phyloP scores from a whole-genome alignment of 83 land plant genomes.

The Picea mariana region DNA sequence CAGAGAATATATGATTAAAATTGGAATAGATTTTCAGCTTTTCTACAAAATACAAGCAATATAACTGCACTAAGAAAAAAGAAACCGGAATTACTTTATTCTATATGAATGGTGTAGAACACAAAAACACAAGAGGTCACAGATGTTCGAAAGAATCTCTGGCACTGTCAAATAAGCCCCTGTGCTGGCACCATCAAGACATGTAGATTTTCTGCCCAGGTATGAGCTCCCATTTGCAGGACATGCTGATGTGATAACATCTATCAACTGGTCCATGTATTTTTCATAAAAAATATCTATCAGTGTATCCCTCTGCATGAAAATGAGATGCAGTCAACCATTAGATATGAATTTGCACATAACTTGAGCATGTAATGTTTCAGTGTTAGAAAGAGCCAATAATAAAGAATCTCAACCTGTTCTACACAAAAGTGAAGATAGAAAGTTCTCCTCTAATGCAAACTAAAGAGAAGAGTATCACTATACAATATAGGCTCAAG shows the following conservation, averaged over 20 bases:
- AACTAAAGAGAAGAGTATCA: not conserved
- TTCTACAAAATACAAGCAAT: not conserved
- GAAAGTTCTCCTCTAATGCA: too few species aligned
- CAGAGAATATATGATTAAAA: not conserved
- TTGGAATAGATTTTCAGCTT: not conserved
- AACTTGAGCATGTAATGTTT: not conserved
- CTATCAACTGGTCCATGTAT: conserved; percentile 81
- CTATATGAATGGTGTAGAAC: conserved; percentile 85
- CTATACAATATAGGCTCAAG: not conserved
- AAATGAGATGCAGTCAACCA: conserved; percentile 12
- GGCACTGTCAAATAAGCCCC: conserved; percentile 34
- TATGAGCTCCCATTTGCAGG: conserved; percentile 33
- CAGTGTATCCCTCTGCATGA: conserved; percentile 66
- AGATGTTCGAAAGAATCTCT: conserved; percentile 80
- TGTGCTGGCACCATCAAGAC: conserved; percentile 25
- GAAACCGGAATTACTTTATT: conserved; percentile 63
- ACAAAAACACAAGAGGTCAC: conserved; percentile 93
- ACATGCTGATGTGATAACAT: conserved; percentile 64
- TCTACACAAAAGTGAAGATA: not conserved
- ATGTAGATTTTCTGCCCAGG: conserved; percentile 13
- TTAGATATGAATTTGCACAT: not conserved
- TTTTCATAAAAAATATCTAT: conserved; percentile 90
- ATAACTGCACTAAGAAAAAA: not conserved
- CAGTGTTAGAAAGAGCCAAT: not conserved
- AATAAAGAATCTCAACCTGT: not conserved